Evolutionary conservation across 2,329 filamentous ascomycete species (phyloP), one percentile per base, ranked within the genome.

Genomic region (Acephala macrosclerotiorum): DNA sequence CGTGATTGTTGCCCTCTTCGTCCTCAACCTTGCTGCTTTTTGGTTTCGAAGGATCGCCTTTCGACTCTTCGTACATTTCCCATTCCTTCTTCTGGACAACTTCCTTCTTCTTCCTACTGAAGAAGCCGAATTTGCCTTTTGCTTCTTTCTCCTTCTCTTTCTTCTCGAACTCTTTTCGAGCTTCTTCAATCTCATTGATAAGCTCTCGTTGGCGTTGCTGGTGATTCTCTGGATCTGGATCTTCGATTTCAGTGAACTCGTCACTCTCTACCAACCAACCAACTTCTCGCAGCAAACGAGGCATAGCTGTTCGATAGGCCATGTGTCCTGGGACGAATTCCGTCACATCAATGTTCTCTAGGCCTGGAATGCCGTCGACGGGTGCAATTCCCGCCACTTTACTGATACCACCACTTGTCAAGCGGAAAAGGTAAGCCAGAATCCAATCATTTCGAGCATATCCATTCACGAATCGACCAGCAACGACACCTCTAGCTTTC

Each of bases 381-480:
- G 91, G 84, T 0, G 88, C 91, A 49, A 99, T 85, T 14, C 96
- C 96, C 5, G 94, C 94, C 1, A 99, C 87, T 22, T 90, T 89
- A 78, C 94, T 91, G 74, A 98, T 95, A 51, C 96, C 96, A 70
- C 96, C 96, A 71, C 91, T 92, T 2, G 96, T 99, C 49, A 97
- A 87, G 16, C 96, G 92, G 84, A 99, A 99, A 1, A 99, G 87
- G 76, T 99, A 99, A 67, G 91, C 94, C 58, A 99, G 80, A 74
- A 99, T 98, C 96, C 96, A 99, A 80, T 99, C 96, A 76, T 96
- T 97, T 57, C 87, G 91, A 72, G 96, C 92, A 80, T 94, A 99
- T 18, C 93, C 96, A 75, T 97, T 99, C 70, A 99, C 89, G 72
- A 98, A 97, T 49, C 94, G 88, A n/a, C 96, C 96, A 8, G 92